These are phyloP conservation scores for Berberis thunbergii DNA, from an alignment of 164 flowering plant species.

Conservation along the genomic window DNA sequence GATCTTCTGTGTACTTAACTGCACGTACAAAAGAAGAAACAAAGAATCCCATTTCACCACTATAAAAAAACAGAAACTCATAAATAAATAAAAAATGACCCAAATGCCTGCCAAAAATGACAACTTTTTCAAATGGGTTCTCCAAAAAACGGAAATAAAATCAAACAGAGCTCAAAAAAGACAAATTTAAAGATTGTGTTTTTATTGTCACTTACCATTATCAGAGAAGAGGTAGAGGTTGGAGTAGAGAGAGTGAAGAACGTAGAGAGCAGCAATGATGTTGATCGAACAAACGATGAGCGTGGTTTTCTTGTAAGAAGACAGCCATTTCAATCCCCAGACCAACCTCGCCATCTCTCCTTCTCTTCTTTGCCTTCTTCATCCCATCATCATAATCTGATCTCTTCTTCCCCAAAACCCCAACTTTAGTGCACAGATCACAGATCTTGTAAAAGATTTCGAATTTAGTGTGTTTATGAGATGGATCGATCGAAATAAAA, in stretches of 20 bases:
- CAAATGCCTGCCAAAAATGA: too few relatives aligned
- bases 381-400: conserved; percentile 25
- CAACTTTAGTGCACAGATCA: too few relatives aligned
- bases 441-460: too few relatives aligned
- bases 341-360: conserved; percentile 50
- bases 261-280: conserved; percentile 70
- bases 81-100: too few relatives aligned
- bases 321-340: conserved; percentile 39
- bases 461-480: too few relatives aligned
- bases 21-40: conserved; percentile 25
- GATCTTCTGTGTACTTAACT: conserved; percentile 60
- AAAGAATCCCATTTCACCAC: neutral
- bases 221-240: conserved; percentile 50
- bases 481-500: too few relatives aligned
- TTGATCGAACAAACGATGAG: conserved; percentile 65
- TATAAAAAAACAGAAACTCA: too few relatives aligned
- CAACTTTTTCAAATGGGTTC: too few relatives aligned
- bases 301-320: conserved; percentile 67
- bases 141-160: too few relatives aligned
- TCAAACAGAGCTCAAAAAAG: too few relatives aligned
- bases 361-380: conserved; percentile 16
- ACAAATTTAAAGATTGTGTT: too few relatives aligned
- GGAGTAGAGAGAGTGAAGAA: conserved; percentile 60
- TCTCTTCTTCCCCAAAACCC: neutral
- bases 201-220: too few relatives aligned